Percentiles rank a stretch among this genome's conserved stretches.
phyloP scores from a whole-genome alignment of 768 basidiomycete species.

The Fomitopsis serialis region DNA sequence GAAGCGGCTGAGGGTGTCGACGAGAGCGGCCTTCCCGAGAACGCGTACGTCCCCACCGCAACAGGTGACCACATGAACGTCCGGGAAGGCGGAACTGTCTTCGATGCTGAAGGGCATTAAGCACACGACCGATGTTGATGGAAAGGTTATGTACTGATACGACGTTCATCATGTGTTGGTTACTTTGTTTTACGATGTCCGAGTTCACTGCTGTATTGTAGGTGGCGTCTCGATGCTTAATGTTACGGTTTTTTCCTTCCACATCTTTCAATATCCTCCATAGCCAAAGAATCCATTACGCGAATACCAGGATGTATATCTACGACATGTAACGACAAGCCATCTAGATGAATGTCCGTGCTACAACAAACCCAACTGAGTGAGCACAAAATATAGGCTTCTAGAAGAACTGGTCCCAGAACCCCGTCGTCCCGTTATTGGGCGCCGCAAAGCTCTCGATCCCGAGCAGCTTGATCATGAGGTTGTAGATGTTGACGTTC shows the following conservation, averaged over 20 bases:
- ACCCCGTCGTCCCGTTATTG: constrained; percentile 75
- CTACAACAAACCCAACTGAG: too few species aligned
- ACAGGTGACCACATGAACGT: constrained; percentile 53
- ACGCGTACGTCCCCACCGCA: constrained; percentile 71
- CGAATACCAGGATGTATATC: neutral
- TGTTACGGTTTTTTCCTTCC: neutral
- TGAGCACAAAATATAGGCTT: too few species aligned
- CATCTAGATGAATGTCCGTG: too few species aligned
- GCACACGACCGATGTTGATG: neutral
- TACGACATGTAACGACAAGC: neutral
- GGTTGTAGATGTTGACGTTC: constrained; percentile 83
- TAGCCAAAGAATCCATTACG: neutral
- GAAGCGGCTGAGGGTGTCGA: constrained; percentile 94
- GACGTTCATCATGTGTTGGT: neutral
- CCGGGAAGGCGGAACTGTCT: constrained; percentile 51
- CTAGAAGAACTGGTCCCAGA: constrained; percentile 78
- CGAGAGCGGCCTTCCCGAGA: constrained; percentile 73
- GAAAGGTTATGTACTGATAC: neutral
- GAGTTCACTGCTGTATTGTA: neutral
- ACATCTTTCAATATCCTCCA: neutral
- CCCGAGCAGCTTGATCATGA: constrained; percentile 71
- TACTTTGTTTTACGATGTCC: neutral
- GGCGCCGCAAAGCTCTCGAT: constrained; percentile 48
- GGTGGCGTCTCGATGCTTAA: neutral
- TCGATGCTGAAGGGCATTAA: constrained; percentile 58